Conservation (phyloP, 73 alveolate genomes). For the Paramecium octaurelia region DNA sequence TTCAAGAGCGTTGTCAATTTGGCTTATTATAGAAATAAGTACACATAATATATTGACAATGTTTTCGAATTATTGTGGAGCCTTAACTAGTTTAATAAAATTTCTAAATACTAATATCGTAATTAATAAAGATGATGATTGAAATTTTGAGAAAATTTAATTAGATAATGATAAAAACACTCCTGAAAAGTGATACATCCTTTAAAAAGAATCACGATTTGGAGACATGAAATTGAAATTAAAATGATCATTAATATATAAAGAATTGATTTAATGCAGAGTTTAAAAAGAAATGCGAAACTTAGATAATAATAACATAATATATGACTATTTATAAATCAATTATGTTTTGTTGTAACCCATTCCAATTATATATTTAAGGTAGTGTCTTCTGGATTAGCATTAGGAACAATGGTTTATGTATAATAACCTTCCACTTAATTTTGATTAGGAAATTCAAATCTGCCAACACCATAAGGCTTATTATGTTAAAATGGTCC, state of each 20-base stretch:
- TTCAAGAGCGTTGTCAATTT: background rate
- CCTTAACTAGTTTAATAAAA: background rate
- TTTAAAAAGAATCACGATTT: background rate
- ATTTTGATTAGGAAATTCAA: conserved; percentile 90
- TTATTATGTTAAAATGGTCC: conserved; percentile 90
- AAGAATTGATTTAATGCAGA: background rate
- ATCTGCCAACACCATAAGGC: conserved; percentile 90
- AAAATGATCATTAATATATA: background rate
- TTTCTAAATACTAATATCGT: background rate
- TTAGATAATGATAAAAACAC: background rate
- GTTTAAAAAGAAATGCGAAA: background rate
- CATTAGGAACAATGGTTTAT: conserved; percentile 62
- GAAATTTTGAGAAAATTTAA: background rate
- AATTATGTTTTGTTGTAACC: background rate
- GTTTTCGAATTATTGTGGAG: background rate
- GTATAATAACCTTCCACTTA: conserved; percentile 79
- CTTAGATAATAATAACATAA: background rate
- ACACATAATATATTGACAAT: background rate
- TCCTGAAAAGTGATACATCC: too few species aligned
- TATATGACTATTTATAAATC: background rate
- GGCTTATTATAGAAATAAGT: background rate
- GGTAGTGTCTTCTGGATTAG: conserved; percentile 41
- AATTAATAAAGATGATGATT: conserved; percentile 3
- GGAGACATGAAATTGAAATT: conserved; percentile 19
- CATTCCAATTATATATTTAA: conserved; percentile 47